These are phyloP conservation scores for Aureobasidium sp. DNA, from an alignment of 2,329 filamentous ascomycete species.

Conservation along the genomic window DNA sequence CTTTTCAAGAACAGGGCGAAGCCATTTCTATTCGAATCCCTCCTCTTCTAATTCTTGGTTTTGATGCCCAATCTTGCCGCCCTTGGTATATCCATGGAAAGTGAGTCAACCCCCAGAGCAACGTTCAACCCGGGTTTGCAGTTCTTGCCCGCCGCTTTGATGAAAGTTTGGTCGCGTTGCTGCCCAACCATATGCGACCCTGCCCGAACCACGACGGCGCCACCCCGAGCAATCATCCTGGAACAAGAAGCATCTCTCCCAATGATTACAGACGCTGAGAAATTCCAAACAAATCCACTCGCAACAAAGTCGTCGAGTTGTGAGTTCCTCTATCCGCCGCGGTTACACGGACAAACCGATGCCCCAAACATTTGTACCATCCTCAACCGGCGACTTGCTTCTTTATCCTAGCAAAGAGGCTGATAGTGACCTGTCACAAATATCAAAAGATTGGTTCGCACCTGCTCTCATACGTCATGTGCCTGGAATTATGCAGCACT, in stretches of 20 bases:
- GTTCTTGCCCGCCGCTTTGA: not conserved
- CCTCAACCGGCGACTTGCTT: slow-evolving; percentile 4
- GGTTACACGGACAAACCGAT: not conserved
- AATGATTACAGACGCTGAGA: no score
- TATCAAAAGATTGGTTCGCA: not conserved
- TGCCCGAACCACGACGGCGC: slow-evolving; percentile 1
- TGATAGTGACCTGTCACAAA: not conserved
- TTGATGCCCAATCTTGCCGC: not conserved
- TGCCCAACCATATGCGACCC: slow-evolving; percentile 1
- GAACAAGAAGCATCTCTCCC: no score
- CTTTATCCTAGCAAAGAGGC: not conserved
- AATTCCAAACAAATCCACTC: no score
- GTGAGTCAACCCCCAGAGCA: not conserved
- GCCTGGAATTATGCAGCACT: not conserved
- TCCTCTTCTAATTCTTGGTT: not conserved
- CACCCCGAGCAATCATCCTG: not conserved
- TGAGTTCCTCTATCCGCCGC: not conserved
- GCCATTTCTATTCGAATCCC: no score
- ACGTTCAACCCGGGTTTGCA: not conserved
- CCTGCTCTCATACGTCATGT: not conserved
- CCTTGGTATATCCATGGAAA: not conserved
- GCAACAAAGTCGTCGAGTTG: not conserved
- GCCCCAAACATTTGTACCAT: not conserved
- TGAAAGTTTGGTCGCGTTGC: not conserved
- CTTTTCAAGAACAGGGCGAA: no score